Percentiles rank a stretch among this genome's conserved stretches.
Evolutionary conservation across 345 rosid genomes (phyloP).

Genomic region (Brassica cretica): DNA sequence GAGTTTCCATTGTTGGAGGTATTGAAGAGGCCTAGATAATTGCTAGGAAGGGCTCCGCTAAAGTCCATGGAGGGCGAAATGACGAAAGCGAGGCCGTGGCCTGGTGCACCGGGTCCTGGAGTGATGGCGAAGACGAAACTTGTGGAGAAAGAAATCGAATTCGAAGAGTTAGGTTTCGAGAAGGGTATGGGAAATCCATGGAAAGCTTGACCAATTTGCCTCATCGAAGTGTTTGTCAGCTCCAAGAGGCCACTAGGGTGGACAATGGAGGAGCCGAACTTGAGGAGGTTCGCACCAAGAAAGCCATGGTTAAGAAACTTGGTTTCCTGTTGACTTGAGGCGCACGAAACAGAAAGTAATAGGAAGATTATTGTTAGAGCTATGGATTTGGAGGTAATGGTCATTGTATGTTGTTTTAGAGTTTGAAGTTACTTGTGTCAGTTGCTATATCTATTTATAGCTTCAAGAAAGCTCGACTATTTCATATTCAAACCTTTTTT

Average conservation of each 20-base stretch:
- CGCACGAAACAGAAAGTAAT: conserved; percentile 11
- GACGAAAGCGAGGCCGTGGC: conserved; percentile 50
- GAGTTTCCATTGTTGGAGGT: conserved; percentile 35
- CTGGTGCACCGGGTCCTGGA: conserved; percentile 29
- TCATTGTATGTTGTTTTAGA: not conserved
- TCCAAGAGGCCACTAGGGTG: conserved; percentile 54
- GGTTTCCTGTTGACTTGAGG: conserved; percentile 29
- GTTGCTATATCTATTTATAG: conserved; percentile 24
- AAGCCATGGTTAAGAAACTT: conserved; percentile 53
- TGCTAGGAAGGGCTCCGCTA: conserved; percentile 2
- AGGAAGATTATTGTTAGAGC: conserved; percentile 8
- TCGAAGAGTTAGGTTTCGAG: conserved; percentile 14
- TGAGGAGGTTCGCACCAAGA: conserved; percentile 38
- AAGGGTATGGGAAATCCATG: conserved; percentile 41
- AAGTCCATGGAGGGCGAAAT: conserved; percentile 43
- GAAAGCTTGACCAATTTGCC: conserved; percentile 51
- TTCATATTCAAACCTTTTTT: conserved; percentile 26
- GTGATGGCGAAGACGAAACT: conserved; percentile 47
- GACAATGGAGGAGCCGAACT: conserved; percentile 42
- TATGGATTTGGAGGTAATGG: conserved; percentile 17
- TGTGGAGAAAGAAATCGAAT: conserved; percentile 41
- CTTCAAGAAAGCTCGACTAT: not conserved
- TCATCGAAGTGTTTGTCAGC: conserved; percentile 51
- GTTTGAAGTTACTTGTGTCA: not conserved
- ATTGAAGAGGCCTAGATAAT: conserved; percentile 58